These are phyloP conservation scores for Paraphaeosphaeria minitans DNA, from an alignment of 2,329 filamentous ascomycete genomes.

Conservation along the genomic window DNA sequence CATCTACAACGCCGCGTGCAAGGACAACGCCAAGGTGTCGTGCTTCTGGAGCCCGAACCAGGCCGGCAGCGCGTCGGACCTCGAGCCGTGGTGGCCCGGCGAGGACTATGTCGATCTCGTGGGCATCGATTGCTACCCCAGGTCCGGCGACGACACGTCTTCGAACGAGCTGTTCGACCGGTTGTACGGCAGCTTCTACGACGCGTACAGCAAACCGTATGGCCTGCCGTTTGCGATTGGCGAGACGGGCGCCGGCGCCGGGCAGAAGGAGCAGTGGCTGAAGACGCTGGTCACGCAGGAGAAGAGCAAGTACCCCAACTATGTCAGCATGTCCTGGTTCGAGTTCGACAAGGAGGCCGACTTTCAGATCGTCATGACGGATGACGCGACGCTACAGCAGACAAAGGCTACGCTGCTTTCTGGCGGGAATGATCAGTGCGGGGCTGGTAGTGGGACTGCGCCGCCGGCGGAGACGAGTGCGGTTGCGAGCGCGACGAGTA, in stretches of 20 bases:
- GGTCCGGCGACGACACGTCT: conserved; percentile 4
- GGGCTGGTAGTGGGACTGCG: conserved; percentile 1
- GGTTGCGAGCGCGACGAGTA: neutral
- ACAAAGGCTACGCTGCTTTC: conserved; percentile 15
- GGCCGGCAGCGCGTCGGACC: conserved; percentile 5
- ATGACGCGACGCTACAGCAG: conserved; percentile 12
- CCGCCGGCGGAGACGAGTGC: neutral
- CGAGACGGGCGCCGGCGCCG: conserved; percentile 17
- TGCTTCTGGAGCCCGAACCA: conserved; percentile 22
- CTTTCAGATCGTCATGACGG: conserved; percentile 22
- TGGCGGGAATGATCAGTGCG: conserved; percentile 9
- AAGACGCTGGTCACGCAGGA: conserved; percentile 15
- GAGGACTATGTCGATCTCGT: conserved; percentile 19
- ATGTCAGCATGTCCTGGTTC: conserved; percentile 21
- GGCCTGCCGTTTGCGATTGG: conserved; percentile 19
- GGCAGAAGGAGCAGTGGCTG: conserved; percentile 17
- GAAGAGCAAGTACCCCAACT: conserved; percentile 18
- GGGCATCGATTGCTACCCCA: conserved; percentile 20
- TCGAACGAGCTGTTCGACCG: conserved; percentile 12
- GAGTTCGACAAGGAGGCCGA: conserved; percentile 22
- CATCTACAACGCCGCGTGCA: conserved; percentile 22
- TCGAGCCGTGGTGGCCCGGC: conserved; percentile 19
- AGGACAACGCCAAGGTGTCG: conserved; percentile 13
- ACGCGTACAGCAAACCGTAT: conserved; percentile 15
- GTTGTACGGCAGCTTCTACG: conserved; percentile 18